A percentile compares a stretch with the other conserved stretches of the same genome.
Evolutionary conservation across 306 rosid species (phyloP).

Genomic region (Vigna trinervia): DNA sequence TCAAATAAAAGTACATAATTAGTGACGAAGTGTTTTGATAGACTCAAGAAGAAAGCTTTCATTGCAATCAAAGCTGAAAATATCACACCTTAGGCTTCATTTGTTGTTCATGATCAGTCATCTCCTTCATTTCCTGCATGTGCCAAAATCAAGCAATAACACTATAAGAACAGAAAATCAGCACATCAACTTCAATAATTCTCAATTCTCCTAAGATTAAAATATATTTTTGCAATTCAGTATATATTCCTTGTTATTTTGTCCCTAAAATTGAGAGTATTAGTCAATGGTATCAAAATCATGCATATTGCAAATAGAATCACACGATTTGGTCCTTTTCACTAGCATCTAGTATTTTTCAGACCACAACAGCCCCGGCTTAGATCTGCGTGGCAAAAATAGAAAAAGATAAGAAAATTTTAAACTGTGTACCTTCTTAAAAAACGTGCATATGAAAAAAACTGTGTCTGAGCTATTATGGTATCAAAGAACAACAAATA

Average conservation of each 20-base stretch:
- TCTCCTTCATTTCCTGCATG: conserved; percentile 84
- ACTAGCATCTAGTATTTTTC: conserved; percentile 8
- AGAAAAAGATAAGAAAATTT: background rate
- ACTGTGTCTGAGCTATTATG: background rate
- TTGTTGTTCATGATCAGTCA: conserved; percentile 82
- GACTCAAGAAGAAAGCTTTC: conserved; percentile 26
- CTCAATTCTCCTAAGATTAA: background rate
- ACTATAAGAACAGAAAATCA: conserved; percentile 40
- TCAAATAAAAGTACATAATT: conserved; percentile 2
- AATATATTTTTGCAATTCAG: conserved; percentile 3
- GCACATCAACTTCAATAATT: conserved; percentile 35
- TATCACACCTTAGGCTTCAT: conserved; percentile 89
- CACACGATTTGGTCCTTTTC: background rate
- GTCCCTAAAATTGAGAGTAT: background rate
- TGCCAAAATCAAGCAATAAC: conserved; percentile 42
- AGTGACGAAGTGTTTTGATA: conserved; percentile 9
- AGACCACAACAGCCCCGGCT: background rate
- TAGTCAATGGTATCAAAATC: conserved; percentile 19
- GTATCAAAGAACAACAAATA: background rate
- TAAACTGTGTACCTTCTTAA: background rate
- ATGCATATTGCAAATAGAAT: conserved; percentile 14
- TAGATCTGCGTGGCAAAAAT: background rate
- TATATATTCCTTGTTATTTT: conserved; percentile 1
- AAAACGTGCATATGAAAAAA: too few species aligned
- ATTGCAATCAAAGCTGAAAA: conserved; percentile 32